Percentiles rank a stretch among this genome's conserved stretches.
Conservation (phyloP, 495 filamentous ascomycete genomes). For the Tuber calosporum region DNA sequence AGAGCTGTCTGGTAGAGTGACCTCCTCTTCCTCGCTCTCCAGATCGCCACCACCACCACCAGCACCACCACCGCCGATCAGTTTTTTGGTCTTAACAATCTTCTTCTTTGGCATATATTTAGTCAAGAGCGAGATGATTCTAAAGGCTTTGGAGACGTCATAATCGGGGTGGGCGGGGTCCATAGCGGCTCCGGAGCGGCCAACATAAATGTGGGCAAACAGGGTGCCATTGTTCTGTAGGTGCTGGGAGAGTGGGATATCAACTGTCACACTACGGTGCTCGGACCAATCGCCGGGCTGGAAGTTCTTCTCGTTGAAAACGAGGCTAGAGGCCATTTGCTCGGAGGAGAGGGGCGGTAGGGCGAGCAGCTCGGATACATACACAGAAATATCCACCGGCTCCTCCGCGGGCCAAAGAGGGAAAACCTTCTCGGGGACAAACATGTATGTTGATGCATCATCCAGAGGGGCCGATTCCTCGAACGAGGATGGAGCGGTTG, state of each 20-base stretch:
- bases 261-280: conserved; percentile 66
- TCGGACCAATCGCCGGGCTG: conserved; percentile 74
- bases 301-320: conserved; percentile 75
- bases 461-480: conserved; percentile 48
- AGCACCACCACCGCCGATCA: conserved; percentile 57
- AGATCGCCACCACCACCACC: conserved; percentile 52
- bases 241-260: conserved; percentile 64
- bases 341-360: conserved; percentile 59
- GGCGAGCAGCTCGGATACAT: conserved; percentile 66
- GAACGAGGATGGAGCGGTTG: conserved; percentile 42
- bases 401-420: conserved; percentile 82
- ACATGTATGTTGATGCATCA: conserved; percentile 59
- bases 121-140: conserved; percentile 78
- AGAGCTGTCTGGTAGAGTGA: conserved; percentile 45
- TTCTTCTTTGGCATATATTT: conserved; percentile 91
- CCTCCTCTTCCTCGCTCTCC: conserved; percentile 41
- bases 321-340: conserved; percentile 50
- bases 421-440: conserved; percentile 65
- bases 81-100: conserved; percentile 77
- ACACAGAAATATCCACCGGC: conserved; percentile 73
- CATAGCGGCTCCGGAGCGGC: conserved; percentile 60
- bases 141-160: conserved; percentile 65
- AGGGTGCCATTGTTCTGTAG: conserved; percentile 90
- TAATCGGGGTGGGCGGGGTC: conserved; percentile 68
- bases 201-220: conserved; percentile 88